phyloP scores from a whole-genome alignment of 2,329 filamentous ascomycete genomes.

The Alternaria panax region DNA sequence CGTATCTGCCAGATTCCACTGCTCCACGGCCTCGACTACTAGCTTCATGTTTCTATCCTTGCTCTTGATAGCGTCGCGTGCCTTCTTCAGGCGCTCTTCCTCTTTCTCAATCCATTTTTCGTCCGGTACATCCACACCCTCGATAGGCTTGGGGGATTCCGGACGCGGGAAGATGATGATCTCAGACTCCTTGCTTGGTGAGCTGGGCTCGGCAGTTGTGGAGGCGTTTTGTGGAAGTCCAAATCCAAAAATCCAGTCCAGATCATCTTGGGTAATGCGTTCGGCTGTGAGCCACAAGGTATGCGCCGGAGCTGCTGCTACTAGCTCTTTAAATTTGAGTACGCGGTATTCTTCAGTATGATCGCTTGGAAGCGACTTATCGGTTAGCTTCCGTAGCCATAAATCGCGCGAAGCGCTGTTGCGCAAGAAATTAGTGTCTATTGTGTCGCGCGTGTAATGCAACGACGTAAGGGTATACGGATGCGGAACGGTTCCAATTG shows the following conservation, averaged over 20 bases:
- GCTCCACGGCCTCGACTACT: slow-evolving; percentile 55
- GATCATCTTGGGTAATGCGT: slow-evolving; percentile 66
- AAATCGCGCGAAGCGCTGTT: slow-evolving; percentile 74
- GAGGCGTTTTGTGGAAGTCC: slow-evolving; percentile 68
- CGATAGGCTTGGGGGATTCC: slow-evolving; percentile 54
- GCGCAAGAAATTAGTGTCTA: slow-evolving; percentile 55
- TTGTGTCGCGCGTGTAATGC: slow-evolving; percentile 60
- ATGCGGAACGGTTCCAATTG: slow-evolving; percentile 87
- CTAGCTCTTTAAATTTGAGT: slow-evolving; percentile 78
- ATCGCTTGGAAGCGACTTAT: slow-evolving; percentile 69
- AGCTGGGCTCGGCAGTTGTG: slow-evolving; percentile 62
- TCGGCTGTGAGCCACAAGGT: slow-evolving; percentile 86
- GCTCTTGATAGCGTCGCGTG: slow-evolving; percentile 53
- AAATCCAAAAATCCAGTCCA: slow-evolving; percentile 93
- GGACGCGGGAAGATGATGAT: slow-evolving; percentile 55
- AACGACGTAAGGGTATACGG: slow-evolving; percentile 83
- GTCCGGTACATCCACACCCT: slow-evolving; percentile 59
- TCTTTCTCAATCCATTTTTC: slow-evolving; percentile 65
- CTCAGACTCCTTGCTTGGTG: slow-evolving; percentile 66
- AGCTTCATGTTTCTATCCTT: slow-evolving; percentile 39
- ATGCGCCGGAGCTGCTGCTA: slow-evolving; percentile 70
- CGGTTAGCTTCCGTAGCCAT: slow-evolving; percentile 78
- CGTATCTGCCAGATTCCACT: slow-evolving; percentile 70
- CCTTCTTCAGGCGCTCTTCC: slow-evolving; percentile 62
- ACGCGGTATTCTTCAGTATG: slow-evolving; percentile 71